phyloP scores from a whole-genome alignment of 257 asterid genomes.

The Penstemon davidsonii region DNA sequence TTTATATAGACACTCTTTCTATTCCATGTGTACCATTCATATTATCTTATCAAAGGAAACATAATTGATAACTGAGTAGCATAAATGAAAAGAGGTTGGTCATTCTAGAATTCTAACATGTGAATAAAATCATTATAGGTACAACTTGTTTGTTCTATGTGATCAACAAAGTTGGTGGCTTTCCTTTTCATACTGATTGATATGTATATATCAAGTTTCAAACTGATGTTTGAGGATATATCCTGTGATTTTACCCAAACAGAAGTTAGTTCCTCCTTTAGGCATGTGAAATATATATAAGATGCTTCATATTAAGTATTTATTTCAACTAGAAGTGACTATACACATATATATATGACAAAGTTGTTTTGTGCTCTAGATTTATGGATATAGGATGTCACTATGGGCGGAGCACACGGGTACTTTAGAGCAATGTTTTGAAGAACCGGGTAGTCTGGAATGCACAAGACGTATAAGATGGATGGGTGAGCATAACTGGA shows the following conservation, averaged over 20 bases:
- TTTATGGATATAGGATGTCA: conserved; percentile 88
- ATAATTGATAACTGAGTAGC: too few species aligned
- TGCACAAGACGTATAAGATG: conserved; percentile 71
- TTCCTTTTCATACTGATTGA: too few species aligned
- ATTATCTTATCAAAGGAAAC: too few species aligned
- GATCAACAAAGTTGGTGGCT: too few species aligned
- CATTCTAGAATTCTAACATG: too few species aligned
- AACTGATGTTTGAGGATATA: background rate
- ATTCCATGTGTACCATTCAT: too few species aligned
- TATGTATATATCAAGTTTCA: too few species aligned
- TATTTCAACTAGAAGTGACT: background rate
- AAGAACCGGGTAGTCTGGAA: conserved; percentile 65
- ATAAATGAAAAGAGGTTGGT: too few species aligned
- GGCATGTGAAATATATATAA: too few species aligned
- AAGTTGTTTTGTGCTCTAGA: conserved; percentile 36
- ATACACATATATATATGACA: conserved; percentile 2
- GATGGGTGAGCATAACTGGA: conserved; percentile 71
- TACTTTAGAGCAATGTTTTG: conserved; percentile 60
- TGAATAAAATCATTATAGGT: too few species aligned
- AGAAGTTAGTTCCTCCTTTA: background rate
- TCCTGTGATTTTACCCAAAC: background rate
- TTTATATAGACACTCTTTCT: too few species aligned
- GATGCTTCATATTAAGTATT: background rate
- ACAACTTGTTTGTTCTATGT: too few species aligned
- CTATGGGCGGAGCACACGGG: conserved; percentile 95